These are phyloP conservation scores for Geotrichum aggregatum DNA, from an alignment of 1,139 yeast genomes.

Conservation along the genomic window DNA sequence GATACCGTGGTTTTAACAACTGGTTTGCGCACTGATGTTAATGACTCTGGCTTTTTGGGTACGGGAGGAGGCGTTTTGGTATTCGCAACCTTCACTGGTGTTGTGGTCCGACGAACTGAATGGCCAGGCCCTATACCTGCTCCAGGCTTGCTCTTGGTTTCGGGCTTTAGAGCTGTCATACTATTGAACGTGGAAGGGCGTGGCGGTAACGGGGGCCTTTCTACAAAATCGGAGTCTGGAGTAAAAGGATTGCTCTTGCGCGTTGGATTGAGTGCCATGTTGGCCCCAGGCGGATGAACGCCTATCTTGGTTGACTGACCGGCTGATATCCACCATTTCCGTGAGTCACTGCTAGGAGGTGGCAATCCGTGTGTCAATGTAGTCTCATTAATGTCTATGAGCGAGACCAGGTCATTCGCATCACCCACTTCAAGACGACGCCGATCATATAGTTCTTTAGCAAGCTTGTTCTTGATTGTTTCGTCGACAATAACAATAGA, in stretches of 20 bases:
- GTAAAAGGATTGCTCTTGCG: slow-evolving; percentile 66
- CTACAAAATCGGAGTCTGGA: slow-evolving; percentile 31
- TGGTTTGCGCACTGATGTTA: slow-evolving; percentile 11
- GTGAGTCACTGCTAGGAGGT: slow-evolving; percentile 78
- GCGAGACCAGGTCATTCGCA: slow-evolving; percentile 36
- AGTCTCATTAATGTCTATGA: slow-evolving; percentile 37
- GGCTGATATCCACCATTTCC: slow-evolving; percentile 89
- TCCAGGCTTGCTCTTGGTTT: background rate
- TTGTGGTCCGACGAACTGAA: background rate
- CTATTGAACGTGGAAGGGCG: slow-evolving; percentile 15
- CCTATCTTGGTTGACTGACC: slow-evolving; percentile 70
- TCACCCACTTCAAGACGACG: slow-evolving; percentile 41
- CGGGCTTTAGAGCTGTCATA: slow-evolving; percentile 9
- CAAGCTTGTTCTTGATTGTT: slow-evolving; percentile 51
- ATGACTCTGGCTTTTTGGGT: slow-evolving; percentile 24
- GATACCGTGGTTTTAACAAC: background rate
- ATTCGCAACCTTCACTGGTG: slow-evolving; percentile 2
- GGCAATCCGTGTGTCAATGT: slow-evolving; percentile 52
- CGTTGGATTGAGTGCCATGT: slow-evolving; percentile 59
- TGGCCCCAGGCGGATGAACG: slow-evolving; percentile 40
- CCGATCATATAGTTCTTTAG: slow-evolving; percentile 53
- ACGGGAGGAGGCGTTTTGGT: slow-evolving; percentile 24
- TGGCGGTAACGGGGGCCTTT: slow-evolving; percentile 23
- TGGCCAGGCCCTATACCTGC: background rate
- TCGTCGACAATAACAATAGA: slow-evolving; percentile 69